These are phyloP conservation scores for Podaxis sp. DNA, from an alignment of 768 basidiomycete genomes.

Conservation along the genomic window DNA sequence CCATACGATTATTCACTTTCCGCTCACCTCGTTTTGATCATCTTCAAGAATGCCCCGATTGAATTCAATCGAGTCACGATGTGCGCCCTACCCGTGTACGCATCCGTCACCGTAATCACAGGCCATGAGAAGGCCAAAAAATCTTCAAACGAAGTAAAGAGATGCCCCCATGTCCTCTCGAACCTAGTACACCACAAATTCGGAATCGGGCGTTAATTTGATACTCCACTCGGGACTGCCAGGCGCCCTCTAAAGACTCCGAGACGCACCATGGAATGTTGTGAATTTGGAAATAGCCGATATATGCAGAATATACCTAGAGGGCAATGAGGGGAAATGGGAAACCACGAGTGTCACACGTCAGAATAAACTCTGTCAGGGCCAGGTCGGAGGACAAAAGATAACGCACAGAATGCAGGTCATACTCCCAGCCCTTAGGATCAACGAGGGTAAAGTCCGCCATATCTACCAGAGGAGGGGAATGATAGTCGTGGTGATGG, in stretches of 20 bases:
- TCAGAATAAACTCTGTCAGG: conserved; percentile 9
- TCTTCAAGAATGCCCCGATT: conserved; percentile 75
- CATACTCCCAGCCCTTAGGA: conserved; percentile 77
- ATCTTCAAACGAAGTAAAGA: conserved; percentile 76
- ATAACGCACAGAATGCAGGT: conserved; percentile 68
- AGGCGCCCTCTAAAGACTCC: background rate
- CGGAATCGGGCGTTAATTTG: conserved; percentile 3
- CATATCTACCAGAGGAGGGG: conserved; percentile 33
- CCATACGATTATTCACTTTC: background rate
- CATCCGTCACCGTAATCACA: conserved; percentile 73
- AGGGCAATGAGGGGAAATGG: background rate
- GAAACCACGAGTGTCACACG: background rate
- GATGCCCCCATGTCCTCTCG: conserved; percentile 76
- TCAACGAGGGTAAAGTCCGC: conserved; percentile 74
- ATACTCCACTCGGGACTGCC: conserved; percentile 3
- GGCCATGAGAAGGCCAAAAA: conserved; percentile 87
- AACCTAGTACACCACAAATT: conserved; percentile 47
- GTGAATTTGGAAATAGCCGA: conserved; percentile 75
- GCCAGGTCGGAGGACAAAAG: background rate
- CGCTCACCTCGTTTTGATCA: conserved; percentile 75
- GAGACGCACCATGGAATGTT: conserved; percentile 59
- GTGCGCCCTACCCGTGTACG: conserved; percentile 69
- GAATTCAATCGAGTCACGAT: conserved; percentile 77
- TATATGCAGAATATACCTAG: conserved; percentile 71
- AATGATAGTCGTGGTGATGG: conserved; percentile 2